These are phyloP conservation scores for Russula foetens DNA, from an alignment of 768 basidiomycete genomes.

Conservation along the genomic window DNA sequence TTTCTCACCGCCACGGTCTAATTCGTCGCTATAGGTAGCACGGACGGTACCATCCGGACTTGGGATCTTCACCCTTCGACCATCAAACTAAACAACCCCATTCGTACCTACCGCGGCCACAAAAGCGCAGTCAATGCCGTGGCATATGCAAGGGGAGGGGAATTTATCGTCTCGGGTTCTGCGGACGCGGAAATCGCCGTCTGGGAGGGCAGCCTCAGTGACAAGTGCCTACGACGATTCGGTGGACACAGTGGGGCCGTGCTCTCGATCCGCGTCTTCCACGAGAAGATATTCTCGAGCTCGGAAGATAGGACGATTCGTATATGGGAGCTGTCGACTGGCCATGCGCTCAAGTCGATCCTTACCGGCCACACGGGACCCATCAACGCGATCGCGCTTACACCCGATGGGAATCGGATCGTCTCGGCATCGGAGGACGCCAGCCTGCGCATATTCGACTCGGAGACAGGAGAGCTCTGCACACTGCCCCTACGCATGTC, in stretches of 20 bases:
- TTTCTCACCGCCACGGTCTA: background rate
- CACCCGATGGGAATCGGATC: background rate
- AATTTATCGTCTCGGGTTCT: constrained; percentile 8
- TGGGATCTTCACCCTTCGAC: background rate
- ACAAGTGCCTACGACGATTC: background rate
- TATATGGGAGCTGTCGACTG: constrained; percentile 5
- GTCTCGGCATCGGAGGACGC: constrained; percentile 11
- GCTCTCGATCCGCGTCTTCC: background rate
- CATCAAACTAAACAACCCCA: background rate
- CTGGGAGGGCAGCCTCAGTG: background rate
- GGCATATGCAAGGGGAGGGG: background rate
- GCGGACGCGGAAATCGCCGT: background rate
- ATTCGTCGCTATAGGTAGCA: constrained; percentile 1
- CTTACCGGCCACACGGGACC: constrained; percentile 27
- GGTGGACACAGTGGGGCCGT: background rate
- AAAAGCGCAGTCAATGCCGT: constrained; percentile 1
- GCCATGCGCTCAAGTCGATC: background rate
- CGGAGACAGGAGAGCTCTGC: background rate
- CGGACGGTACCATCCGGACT: background rate
- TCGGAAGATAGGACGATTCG: constrained; percentile 12
- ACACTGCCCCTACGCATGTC: background rate
- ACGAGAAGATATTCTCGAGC: constrained; percentile 7
- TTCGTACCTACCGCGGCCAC: constrained; percentile 21
- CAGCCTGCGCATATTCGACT: constrained; percentile 6
- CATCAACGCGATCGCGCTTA: background rate